Percentiles rank a stretch among this genome's conserved stretches.
These are phyloP conservation scores for Coemansia sp. DNA, from an alignment of 192 early-diverging fungal species.

Conservation along the genomic window DNA sequence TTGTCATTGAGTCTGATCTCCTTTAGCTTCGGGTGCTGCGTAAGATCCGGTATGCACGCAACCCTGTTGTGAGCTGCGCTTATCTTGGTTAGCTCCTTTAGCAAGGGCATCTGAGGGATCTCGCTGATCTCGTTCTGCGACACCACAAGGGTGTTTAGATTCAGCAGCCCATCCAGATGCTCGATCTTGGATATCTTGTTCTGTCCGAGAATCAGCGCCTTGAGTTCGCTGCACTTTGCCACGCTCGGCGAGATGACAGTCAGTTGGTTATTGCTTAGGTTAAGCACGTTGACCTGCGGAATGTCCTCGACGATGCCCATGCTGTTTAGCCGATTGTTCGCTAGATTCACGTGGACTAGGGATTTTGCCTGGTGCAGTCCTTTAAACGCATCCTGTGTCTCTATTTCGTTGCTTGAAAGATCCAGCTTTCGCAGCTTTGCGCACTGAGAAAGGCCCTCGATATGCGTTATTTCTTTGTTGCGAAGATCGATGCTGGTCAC, in stretches of 20 bases:
- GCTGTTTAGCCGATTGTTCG: constrained; percentile 58
- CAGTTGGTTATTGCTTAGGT: constrained; percentile 67
- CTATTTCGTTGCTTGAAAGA: constrained; percentile 62
- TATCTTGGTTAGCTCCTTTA: constrained; percentile 70
- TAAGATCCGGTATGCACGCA: constrained; percentile 64
- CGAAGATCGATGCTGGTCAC: constrained; percentile 56
- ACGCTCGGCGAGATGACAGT: constrained; percentile 60
- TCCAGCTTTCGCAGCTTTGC: constrained; percentile 56
- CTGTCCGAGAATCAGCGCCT: constrained; percentile 77
- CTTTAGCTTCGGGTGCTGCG: constrained; percentile 56
- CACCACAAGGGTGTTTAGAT: constrained; percentile 75
- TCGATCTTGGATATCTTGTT: constrained; percentile 69
- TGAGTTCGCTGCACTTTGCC: constrained; percentile 58
- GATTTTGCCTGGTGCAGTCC: constrained; percentile 52
- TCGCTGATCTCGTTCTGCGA: constrained; percentile 71
- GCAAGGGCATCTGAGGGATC: constrained; percentile 55
- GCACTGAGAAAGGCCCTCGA: constrained; percentile 69
- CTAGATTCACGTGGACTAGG: constrained; percentile 62
- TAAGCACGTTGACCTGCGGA: constrained; percentile 55
- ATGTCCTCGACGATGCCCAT: constrained; percentile 14
- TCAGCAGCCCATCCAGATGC: constrained; percentile 55
- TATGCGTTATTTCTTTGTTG: constrained; percentile 58
- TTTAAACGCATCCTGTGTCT: constrained; percentile 55
- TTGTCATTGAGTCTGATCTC: constrained; percentile 79
- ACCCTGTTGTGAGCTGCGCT: constrained; percentile 73